phyloP scores from a whole-genome alignment of 768 basidiomycete genomes.

The Pleurotus eryngii region DNA sequence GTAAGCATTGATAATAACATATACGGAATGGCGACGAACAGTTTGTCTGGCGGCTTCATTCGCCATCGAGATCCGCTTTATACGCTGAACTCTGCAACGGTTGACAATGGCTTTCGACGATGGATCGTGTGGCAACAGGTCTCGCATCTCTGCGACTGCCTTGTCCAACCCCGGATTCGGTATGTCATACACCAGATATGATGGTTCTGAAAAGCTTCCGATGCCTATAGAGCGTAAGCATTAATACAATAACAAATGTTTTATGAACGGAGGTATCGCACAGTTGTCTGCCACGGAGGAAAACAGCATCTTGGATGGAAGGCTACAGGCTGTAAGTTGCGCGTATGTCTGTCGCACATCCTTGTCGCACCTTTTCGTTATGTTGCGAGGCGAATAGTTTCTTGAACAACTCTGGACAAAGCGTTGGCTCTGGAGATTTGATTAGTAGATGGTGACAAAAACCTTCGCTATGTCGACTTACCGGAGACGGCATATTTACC shows the following conservation, averaged over 20 bases:
- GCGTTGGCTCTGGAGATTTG: constrained; percentile 50
- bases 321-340: constrained; percentile 36
- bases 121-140: constrained; percentile 24
- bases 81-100: constrained; percentile 42
- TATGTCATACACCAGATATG: constrained; percentile 51
- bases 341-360: not conserved
- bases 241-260: not conserved
- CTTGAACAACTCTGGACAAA: constrained; percentile 55
- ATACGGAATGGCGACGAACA: constrained; percentile 33
- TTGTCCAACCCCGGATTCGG: constrained; percentile 38
- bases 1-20: not conserved
- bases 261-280: constrained; percentile 26
- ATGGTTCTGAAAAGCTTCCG: constrained; percentile 59
- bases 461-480: constrained; percentile 16
- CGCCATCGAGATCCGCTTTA: constrained; percentile 35
- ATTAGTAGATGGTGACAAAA: not conserved
- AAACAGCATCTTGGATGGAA: constrained; percentile 71
- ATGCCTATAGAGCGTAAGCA: constrained; percentile 39
- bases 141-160: constrained; percentile 35
- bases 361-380: constrained; percentile 69
- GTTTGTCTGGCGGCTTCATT: constrained; percentile 40
- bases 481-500: constrained; percentile 50
- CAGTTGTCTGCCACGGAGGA: constrained; percentile 62
- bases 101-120: constrained; percentile 36
- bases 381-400: constrained; percentile 71